A percentile compares a stretch with the other conserved stretches of the same genome.
Evolutionary conservation across 306 rosid species (phyloP).

Genomic region (Corylus avellana): DNA sequence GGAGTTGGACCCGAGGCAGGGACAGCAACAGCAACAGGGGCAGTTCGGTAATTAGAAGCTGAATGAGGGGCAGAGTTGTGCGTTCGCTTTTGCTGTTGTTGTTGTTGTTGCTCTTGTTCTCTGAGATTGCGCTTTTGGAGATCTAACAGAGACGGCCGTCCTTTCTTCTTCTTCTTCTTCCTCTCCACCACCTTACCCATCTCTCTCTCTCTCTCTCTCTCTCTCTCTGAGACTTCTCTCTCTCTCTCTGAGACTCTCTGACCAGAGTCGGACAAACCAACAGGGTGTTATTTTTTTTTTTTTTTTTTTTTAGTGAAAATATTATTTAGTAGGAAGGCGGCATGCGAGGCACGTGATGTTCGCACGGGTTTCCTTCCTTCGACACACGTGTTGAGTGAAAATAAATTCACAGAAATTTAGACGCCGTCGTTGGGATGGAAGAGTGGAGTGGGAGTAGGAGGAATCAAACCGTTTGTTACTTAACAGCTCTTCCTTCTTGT

Average conservation of each 20-base stretch:
- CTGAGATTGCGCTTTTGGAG: conserved; percentile 60
- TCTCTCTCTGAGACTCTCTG: conserved; percentile 34
- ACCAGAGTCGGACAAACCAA: conserved; percentile 45
- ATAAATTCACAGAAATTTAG: too few relatives aligned
- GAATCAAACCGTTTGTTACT: too few relatives aligned
- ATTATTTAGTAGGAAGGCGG: conserved; percentile 1
- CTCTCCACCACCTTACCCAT: conserved; percentile 75
- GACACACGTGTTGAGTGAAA: conserved; percentile 11
- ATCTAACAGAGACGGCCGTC: conserved; percentile 74
- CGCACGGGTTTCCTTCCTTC: not conserved
- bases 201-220: not conserved
- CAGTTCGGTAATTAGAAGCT: conserved; percentile 41
- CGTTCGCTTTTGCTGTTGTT: conserved; percentile 23
- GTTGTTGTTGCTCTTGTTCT: conserved; percentile 38
- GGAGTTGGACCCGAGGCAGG: conserved; percentile 7
- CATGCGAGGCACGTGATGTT: conserved; percentile 47
- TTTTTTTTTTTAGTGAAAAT: conserved; percentile 12
- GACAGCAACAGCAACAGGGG: conserved; percentile 20
- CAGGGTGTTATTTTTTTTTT: conserved; percentile 37
- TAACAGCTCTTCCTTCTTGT: too few relatives aligned
- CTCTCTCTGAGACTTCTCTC: conserved; percentile 16
- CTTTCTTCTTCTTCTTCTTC: conserved; percentile 83
- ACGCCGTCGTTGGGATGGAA: too few relatives aligned
- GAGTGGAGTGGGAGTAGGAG: too few relatives aligned
- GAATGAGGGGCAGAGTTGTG: conserved; percentile 38